These are phyloP conservation scores for Vigna nakashimae DNA, from an alignment of 306 rosid genomes.

Conservation along the genomic window DNA sequence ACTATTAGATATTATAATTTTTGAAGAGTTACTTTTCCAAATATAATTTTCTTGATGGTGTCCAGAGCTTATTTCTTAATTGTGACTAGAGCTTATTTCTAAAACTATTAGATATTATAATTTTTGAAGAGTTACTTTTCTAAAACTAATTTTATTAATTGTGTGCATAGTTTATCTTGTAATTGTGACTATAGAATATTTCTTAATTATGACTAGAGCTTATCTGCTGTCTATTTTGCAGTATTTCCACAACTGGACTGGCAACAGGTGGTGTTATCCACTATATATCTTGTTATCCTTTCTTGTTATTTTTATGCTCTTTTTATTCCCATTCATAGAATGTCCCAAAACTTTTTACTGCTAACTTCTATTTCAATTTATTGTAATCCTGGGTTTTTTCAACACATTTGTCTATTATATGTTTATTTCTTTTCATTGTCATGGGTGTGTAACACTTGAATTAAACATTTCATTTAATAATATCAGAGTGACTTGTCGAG, in stretches of 20 bases:
- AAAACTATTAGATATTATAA: slow-evolving; percentile 33
- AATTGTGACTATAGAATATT: slow-evolving; percentile 31
- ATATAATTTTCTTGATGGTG: slow-evolving; percentile 13
- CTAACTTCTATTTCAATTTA: slow-evolving; percentile 12
- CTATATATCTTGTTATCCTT: slow-evolving; percentile 31
- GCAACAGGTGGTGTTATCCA: slow-evolving; percentile 78
- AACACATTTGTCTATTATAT: slow-evolving; percentile 22
- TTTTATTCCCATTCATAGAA: slow-evolving; percentile 27
- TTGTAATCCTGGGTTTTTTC: slow-evolving; percentile 31
- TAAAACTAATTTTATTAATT: slow-evolving; percentile 18
- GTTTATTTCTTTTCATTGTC: slow-evolving; percentile 4
- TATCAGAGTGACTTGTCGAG: slow-evolving; percentile 97
- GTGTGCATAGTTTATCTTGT: slow-evolving; percentile 9
- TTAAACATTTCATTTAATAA: slow-evolving; percentile 45
- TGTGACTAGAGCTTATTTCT: slow-evolving; percentile 39
- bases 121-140: slow-evolving; percentile 31
- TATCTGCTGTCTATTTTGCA: slow-evolving; percentile 59
- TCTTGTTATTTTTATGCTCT: slow-evolving; percentile 11
- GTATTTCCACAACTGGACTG: slow-evolving; percentile 99
- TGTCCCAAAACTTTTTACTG: slow-evolving; percentile 19
- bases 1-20: slow-evolving; percentile 36
- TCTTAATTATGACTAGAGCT: slow-evolving; percentile 38
- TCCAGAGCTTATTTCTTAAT: slow-evolving; percentile 21
- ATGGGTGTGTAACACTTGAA: slow-evolving; percentile 30
- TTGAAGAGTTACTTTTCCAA: slow-evolving; percentile 27